phyloP scores from a whole-genome alignment of 1,139 yeast species.

The Kurtzmaniella natalensis region DNA sequence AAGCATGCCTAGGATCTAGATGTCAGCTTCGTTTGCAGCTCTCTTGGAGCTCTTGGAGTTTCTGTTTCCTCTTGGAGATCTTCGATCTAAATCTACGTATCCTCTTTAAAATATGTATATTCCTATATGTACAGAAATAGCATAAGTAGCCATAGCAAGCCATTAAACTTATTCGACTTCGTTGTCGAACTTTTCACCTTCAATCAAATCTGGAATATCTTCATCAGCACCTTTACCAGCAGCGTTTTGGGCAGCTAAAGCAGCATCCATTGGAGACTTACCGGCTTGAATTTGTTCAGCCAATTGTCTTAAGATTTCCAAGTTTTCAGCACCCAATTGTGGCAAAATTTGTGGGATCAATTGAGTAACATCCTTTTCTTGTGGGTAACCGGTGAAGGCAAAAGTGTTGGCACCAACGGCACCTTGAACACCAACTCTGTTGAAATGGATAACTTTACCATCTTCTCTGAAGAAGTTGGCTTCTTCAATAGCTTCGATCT shows the following conservation, averaged over 20 bases:
- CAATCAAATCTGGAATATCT: slow-evolving; percentile 91
- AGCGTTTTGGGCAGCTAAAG: slow-evolving; percentile 45
- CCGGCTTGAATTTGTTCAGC: slow-evolving; percentile 84
- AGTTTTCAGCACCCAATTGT: slow-evolving; percentile 95
- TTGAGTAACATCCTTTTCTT: slow-evolving; percentile 89
- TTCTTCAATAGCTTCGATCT: slow-evolving; percentile 87
- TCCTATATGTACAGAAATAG: slow-evolving; percentile 3
- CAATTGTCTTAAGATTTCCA: slow-evolving; percentile 82
- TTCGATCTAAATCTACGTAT: neutral
- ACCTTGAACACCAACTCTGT: slow-evolving; percentile 92
- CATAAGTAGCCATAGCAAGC: slow-evolving; percentile 1
- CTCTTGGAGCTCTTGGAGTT: too few relatives aligned
- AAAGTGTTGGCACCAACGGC: slow-evolving; percentile 89
- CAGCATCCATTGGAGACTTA: slow-evolving; percentile 42
- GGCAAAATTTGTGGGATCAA: slow-evolving; percentile 93
- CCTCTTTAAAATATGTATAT: slow-evolving; percentile 1
- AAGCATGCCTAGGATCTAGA: too few relatives aligned
- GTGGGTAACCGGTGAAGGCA: slow-evolving; percentile 94
- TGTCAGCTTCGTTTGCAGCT: too few relatives aligned
- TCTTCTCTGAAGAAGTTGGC: slow-evolving; percentile 97
- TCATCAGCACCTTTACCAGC: slow-evolving; percentile 59
- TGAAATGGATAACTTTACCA: slow-evolving; percentile 93
- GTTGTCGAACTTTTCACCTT: slow-evolving; percentile 91
- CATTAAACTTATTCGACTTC: slow-evolving; percentile 52
- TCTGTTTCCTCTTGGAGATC: too few relatives aligned